Conservation (phyloP, 2,329 filamentous ascomycete genomes). For the Trichoderma sp. region DNA sequence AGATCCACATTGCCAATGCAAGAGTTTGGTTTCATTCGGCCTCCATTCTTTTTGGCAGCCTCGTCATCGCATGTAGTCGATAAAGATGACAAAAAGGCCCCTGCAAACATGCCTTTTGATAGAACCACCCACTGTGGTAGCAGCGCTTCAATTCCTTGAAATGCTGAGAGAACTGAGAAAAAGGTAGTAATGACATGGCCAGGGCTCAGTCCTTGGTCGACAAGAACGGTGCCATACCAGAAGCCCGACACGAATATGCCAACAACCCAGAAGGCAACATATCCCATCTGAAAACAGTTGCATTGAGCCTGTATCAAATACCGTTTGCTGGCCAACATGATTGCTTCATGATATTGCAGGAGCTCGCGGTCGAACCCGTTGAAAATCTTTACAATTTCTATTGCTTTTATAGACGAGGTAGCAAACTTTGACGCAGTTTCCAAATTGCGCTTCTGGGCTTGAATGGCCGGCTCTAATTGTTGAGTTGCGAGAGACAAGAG, state of each 20-base stretch:
- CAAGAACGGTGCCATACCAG: constrained; percentile 78
- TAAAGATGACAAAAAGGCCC: constrained; percentile 60
- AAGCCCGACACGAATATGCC: constrained; percentile 86
- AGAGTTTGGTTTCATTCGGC: constrained; percentile 38
- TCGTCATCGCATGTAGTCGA: constrained; percentile 37
- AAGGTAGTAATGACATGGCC: constrained; percentile 81
- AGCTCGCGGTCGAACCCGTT: constrained; percentile 74
- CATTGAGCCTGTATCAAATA: constrained; percentile 71
- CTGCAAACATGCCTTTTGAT: constrained; percentile 78
- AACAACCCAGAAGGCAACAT: constrained; percentile 74
- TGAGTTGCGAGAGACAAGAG: constrained; percentile 64
- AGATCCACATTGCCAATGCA: constrained; percentile 73
- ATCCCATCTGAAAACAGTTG: constrained; percentile 72
- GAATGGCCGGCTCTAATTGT: constrained; percentile 67
- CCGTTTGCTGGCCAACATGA: constrained; percentile 61
- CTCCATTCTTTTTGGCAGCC: constrained; percentile 9
- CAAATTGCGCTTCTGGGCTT: constrained; percentile 69
- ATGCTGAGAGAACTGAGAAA: constrained; percentile 76
- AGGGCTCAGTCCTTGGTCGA: constrained; percentile 62
- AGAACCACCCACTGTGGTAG: constrained; percentile 78
- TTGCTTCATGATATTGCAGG: constrained; percentile 63
- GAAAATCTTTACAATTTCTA: constrained; percentile 86
- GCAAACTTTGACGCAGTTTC: constrained; percentile 72
- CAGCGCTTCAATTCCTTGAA: constrained; percentile 74
- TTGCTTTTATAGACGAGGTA: constrained; percentile 70